phyloP scores from a whole-genome alignment of 176 grass and related monocot genomes.

The Panicum miliaceum region DNA sequence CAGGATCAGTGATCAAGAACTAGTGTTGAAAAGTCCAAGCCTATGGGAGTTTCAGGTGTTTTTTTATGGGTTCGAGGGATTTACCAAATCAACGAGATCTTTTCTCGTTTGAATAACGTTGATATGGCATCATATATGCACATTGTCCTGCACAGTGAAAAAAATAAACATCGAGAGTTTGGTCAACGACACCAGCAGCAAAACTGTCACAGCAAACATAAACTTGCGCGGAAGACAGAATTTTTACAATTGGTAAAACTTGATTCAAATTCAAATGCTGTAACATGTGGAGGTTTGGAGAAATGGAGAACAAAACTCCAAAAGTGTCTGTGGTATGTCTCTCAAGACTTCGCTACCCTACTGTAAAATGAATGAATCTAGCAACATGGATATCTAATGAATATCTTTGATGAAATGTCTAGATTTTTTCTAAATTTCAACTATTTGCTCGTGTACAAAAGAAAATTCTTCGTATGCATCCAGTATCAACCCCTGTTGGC shows the following conservation, averaged over 20 bases:
- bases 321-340: background rate
- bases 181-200: background rate
- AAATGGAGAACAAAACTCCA: slow-evolving; percentile 16
- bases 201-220: background rate
- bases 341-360: slow-evolving; percentile 6
- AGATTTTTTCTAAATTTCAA: slow-evolving; percentile 14
- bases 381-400: slow-evolving; percentile 17
- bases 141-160: background rate
- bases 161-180: background rate
- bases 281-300: background rate
- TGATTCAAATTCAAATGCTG: background rate
- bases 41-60: background rate
- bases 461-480: slow-evolving; percentile 24
- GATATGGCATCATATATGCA: background rate
- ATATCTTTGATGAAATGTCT: background rate
- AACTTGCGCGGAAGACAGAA: background rate
- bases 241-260: background rate
- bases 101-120: background rate
- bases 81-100: background rate
- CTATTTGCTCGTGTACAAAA: slow-evolving; percentile 25
- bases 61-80: background rate
- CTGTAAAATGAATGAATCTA: slow-evolving; percentile 43
- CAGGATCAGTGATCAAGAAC: background rate
- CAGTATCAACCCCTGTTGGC: slow-evolving; percentile 60
- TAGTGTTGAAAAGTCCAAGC: slow-evolving; percentile 1